Conservation (phyloP, 768 basidiomycete genomes). For the Termitomyces sp. region DNA sequence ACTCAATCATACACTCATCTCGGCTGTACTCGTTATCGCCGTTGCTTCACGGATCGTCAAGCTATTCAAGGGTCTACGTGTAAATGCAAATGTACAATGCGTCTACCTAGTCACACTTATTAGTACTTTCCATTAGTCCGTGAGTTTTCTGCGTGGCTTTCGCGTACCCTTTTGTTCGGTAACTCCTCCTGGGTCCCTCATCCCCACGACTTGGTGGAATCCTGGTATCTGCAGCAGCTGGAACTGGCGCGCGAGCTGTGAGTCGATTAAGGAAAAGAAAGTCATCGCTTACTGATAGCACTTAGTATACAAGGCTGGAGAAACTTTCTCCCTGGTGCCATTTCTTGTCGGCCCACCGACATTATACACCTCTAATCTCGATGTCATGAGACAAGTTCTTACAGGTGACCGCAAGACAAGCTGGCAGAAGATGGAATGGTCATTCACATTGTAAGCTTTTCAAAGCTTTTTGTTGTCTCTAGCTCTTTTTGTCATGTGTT, state of each 20-base stretch:
- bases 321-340: slow-evolving; percentile 35
- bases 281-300: neutral
- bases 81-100: neutral
- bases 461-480: neutral
- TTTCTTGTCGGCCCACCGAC: slow-evolving; percentile 28
- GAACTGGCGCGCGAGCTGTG: slow-evolving; percentile 27
- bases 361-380: slow-evolving; percentile 40
- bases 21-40: neutral
- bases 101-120: neutral
- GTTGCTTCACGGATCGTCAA: neutral
- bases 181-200: slow-evolving; percentile 25
- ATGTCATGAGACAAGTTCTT: slow-evolving; percentile 38
- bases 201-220: slow-evolving; percentile 39
- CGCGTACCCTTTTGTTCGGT: slow-evolving; percentile 34
- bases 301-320: slow-evolving; percentile 29
- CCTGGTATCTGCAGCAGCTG: slow-evolving; percentile 28
- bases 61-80: neutral
- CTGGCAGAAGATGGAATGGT: slow-evolving; percentile 30
- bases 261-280: slow-evolving; percentile 2
- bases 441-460: neutral
- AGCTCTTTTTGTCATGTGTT: neutral
- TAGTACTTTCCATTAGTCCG: slow-evolving; percentile 17
- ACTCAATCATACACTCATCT: neutral
- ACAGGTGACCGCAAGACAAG: slow-evolving; percentile 29
- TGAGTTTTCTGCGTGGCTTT: slow-evolving; percentile 30